Evolutionary conservation across 176 grass and related monocot genomes (phyloP).

Genomic region (Aegilops longissima): DNA sequence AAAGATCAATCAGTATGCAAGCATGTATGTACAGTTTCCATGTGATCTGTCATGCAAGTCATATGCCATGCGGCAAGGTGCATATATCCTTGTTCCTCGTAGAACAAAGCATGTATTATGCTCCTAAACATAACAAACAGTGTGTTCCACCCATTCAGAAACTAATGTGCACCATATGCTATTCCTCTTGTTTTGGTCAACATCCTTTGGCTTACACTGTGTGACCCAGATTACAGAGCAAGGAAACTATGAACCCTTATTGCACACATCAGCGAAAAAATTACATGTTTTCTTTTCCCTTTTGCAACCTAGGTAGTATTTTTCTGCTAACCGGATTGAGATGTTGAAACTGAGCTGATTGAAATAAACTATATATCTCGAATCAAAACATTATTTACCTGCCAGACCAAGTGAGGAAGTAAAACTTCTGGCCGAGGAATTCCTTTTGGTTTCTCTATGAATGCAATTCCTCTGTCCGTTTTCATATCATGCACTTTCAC

Average conservation of each 20-base stretch:
- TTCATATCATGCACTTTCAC: slow-evolving; percentile 98
- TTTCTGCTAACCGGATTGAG: neutral
- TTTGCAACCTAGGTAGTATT: neutral
- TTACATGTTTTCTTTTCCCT: neutral
- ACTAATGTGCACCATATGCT: neutral
- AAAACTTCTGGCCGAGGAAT: slow-evolving; percentile 80
- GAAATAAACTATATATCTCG: neutral
- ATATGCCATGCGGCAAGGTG: neutral
- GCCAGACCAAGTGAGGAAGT: slow-evolving; percentile 95
- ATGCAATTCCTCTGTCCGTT: slow-evolving; percentile 82
- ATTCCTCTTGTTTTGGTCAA: neutral
- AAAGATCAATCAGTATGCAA: slow-evolving; percentile 30
- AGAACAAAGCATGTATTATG: neutral
- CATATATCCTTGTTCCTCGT: neutral
- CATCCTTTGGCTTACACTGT: neutral
- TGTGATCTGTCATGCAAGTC: neutral
- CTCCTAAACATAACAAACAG: neutral
- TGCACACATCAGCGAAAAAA: neutral
- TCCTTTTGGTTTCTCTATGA: slow-evolving; percentile 92
- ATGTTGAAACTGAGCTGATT: slow-evolving; percentile 13
- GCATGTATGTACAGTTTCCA: slow-evolving; percentile 5
- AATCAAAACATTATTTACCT: slow-evolving; percentile 51
- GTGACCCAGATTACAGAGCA: neutral
- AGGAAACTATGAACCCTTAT: neutral
- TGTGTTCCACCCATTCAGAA: neutral